Base-by-base conservation (phyloP, 78 protist species). In the Chrysochromulina tobinii region DNA sequence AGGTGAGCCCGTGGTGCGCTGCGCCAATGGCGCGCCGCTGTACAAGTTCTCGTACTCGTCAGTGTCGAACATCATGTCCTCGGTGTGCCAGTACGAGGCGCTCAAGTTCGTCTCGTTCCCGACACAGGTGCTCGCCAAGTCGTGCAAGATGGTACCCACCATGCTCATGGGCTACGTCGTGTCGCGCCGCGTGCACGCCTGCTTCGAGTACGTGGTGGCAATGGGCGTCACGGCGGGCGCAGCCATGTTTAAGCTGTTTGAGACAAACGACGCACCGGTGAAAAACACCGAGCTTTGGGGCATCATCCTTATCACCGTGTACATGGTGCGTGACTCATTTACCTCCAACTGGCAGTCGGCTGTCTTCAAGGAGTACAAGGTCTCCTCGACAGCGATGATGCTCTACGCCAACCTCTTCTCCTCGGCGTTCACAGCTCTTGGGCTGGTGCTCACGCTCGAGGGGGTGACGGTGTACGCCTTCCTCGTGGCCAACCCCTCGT, bases 141-240 rank as follows among this genome's bases (percentile, higher is more conserved):
- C 94, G 67, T 94, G 94, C 89, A 94, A 94, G 77, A 54, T 89
- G 75, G 48, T 94, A 17, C 93, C 96, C 17, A 94, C 92, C n/a
- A 27, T 94, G 48, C 6, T 92, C 20, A 73, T 72, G 21, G 90
- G 88, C 12, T 87, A 89, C 57, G 23, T 92, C n/a, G 50, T 92
- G 23, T 1, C 20, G 12, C 61, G 88, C 48, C 48, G 23, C 23
- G 14, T 14, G 51, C 81, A 92, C 61, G 68, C 93, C 54, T 23
- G 21, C 27, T 0, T 15, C 25, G 61, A 92, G 72, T 92, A 87
- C 66, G 23, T 83, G 17, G 17, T 61, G 59, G 92, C 86, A 38
- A 2, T 79, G 48, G 1, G 50, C 17, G 21, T 94, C 14, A 27
- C 81, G 4, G n/a, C 9, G 6, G 96, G 96, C 66, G 83, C 89